Evolutionary conservation across 2,329 filamentous ascomycete species (phyloP), one percentile per base, ranked within the genome.

Genomic region (Hypoxylon sp.): DNA sequence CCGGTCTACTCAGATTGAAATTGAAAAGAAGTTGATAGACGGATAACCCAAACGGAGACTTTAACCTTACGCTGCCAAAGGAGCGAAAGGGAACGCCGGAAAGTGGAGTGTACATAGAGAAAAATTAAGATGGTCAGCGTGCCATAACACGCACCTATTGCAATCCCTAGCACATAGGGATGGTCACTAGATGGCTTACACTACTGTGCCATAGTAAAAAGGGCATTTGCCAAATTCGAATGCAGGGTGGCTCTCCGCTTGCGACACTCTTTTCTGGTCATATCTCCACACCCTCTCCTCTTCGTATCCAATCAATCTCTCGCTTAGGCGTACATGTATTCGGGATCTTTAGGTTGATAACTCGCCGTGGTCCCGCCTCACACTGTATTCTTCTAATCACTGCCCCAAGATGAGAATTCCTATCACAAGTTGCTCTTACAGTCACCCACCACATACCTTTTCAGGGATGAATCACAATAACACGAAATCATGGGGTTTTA

Each of bases 261-360:
- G 43, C 53, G 26, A 61, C 50, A 62, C 50, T 22, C 17, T 24
- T n/a, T 8, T 17, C 37, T 24, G 19, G 34, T 24, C n/a, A 4
- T 13, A n/a, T 34, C 39, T 62, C 44, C 47, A 55, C 56, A 17
- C 56, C 56, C 47, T 43, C 19, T 34, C 39, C n/a, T 24, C 13
- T 26, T 59, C 52, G 58, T 58, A 60, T 60, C 65, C 59, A 62
- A 68, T 68, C 62, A 62, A 52, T 49, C 5, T 30, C 54, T 67
- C 56, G 65, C 58, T 67, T 67, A 59, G 20, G 22, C 57, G 24
- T 37, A 15, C 32, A 15, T 37, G 32, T 32, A 13, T 67, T 64
- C 39, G 49, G 57, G 60, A 61, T 64, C 53, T 59, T 50, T 20
- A 7, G 46, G 52, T 59, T 58, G 48, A 67, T 64, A 58, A 59